Percentiles rank a stretch among this genome's conserved stretches.
Conservation (phyloP, 1,139 yeast genomes). For the Candida sp. region DNA sequence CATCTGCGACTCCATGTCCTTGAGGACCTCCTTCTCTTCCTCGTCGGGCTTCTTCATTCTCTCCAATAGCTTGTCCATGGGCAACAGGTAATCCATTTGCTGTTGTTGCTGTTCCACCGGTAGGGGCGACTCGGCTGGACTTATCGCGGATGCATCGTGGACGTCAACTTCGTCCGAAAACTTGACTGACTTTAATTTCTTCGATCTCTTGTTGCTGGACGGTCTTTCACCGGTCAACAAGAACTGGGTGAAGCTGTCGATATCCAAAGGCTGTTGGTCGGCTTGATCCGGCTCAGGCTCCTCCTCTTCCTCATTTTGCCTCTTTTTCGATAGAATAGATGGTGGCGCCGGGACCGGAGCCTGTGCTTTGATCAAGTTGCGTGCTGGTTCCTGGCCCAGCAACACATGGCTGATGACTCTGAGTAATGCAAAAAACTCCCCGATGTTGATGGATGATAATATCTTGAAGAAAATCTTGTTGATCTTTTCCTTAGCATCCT, state of each 20-base stretch:
- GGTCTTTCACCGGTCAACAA: slow-evolving; percentile 76
- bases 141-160: slow-evolving; percentile 29
- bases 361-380: slow-evolving; percentile 51
- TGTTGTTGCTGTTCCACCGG: slow-evolving; percentile 21
- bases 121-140: slow-evolving; percentile 29
- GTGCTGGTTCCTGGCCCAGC: slow-evolving; percentile 49
- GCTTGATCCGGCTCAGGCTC: slow-evolving; percentile 30
- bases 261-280: slow-evolving; percentile 49
- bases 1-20: slow-evolving; percentile 70
- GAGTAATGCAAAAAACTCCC: slow-evolving; percentile 76
- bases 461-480: slow-evolving; percentile 55
- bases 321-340: slow-evolving; percentile 63
- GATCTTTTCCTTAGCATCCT: slow-evolving; percentile 45
- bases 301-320: slow-evolving; percentile 47
- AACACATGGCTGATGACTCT: slow-evolving; percentile 65
- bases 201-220: slow-evolving; percentile 36
- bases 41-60: slow-evolving; percentile 48
- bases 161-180: slow-evolving; percentile 67
- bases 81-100: slow-evolving; percentile 60
- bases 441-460: slow-evolving; percentile 60
- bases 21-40: slow-evolving; percentile 62
- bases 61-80: slow-evolving; percentile 72
- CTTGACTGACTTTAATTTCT: slow-evolving; percentile 63
- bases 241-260: slow-evolving; percentile 77
- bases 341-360: slow-evolving; percentile 73